A percentile compares a stretch with the other conserved stretches of the same genome.
Conservation (phyloP, 352 stramenopile genomes). For the Pythium brachiatum region DNA sequence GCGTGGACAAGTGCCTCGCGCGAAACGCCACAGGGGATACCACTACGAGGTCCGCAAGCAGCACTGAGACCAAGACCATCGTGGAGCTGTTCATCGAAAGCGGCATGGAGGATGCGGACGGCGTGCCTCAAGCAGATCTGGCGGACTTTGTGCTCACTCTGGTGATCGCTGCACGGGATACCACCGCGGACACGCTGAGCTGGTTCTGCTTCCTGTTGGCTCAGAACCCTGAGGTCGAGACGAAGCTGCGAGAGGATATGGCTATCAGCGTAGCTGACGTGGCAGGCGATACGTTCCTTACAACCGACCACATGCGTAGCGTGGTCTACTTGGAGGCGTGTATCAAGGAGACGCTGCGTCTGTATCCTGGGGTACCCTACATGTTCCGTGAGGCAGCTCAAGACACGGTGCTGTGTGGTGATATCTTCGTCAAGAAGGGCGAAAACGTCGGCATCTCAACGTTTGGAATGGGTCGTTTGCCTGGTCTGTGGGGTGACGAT, state of each 20-base stretch:
- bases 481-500: slow-evolving; percentile 45
- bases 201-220: slow-evolving; percentile 71
- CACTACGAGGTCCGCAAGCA: no score
- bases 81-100: slow-evolving; percentile 18
- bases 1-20: slow-evolving; percentile 1
- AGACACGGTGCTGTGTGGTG: slow-evolving; percentile 42
- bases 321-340: slow-evolving; percentile 57
- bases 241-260: no score
- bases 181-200: slow-evolving; percentile 57
- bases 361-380: slow-evolving; percentile 50
- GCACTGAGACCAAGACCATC: slow-evolving; percentile 8
- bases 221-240: no score
- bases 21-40: background rate
- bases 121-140: slow-evolving; percentile 46
- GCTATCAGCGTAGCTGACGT: no score
- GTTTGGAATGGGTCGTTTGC: slow-evolving; percentile 31
- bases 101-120: slow-evolving; percentile 12
- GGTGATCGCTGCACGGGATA: slow-evolving; percentile 70
- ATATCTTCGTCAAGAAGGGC: slow-evolving; percentile 24
- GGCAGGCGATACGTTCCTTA: no score
- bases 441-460: slow-evolving; percentile 22
- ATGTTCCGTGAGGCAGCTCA: slow-evolving; percentile 51
- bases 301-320: slow-evolving; percentile 38
- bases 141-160: slow-evolving; percentile 64
- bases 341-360: no score